These are phyloP conservation scores for Eimeria brunetti DNA, from an alignment of 169 alveolate species.

Conservation along the genomic window DNA sequence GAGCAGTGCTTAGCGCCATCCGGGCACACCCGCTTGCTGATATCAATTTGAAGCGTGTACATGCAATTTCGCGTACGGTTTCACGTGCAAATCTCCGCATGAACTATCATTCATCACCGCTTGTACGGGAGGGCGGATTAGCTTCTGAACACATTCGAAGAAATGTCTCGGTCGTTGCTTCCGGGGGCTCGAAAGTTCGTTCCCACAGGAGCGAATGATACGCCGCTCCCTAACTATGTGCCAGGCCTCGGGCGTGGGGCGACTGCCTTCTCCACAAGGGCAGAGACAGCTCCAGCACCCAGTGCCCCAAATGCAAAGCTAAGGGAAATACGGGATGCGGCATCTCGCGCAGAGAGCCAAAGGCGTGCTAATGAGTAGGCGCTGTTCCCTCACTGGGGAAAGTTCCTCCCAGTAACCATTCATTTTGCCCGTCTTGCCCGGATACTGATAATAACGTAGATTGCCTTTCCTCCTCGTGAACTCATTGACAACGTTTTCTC, in stretches of 20 bases:
- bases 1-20: neutral
- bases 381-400: neutral
- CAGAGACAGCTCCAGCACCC: constrained; percentile 79
- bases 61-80: neutral
- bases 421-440: neutral
- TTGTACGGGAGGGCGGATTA: neutral
- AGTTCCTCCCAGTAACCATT: neutral
- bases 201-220: constrained; percentile 59
- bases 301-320: constrained; percentile 36
- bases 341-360: constrained; percentile 61
- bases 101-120: neutral
- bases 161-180: constrained; percentile 50
- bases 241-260: constrained; percentile 81
- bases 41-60: constrained; percentile 6
- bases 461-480: neutral
- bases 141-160: neutral
- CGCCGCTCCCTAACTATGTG: constrained; percentile 68
- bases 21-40: neutral
- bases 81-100: neutral
- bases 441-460: neutral
- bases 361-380: constrained; percentile 41
- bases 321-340: constrained; percentile 59
- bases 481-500: neutral
- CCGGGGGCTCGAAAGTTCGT: constrained; percentile 75
- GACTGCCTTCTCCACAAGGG: constrained; percentile 75